phyloP scores from a whole-genome alignment of 1,284 basidiomycete species.

The Rhodotorula sp. region DNA sequence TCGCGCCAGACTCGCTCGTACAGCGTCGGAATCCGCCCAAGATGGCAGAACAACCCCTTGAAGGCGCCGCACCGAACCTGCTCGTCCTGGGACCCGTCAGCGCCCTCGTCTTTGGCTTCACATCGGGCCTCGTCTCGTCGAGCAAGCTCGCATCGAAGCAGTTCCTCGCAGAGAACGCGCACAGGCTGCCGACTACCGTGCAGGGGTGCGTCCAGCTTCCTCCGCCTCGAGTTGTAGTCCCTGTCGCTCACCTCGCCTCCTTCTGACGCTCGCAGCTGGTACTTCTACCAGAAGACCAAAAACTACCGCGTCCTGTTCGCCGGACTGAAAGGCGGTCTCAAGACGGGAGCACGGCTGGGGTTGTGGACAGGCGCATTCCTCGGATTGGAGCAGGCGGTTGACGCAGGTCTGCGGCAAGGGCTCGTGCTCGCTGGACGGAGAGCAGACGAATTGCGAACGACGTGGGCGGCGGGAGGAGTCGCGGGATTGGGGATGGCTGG shows the following conservation, averaged over 20 bases:
- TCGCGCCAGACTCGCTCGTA: not conserved
- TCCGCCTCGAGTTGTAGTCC: not conserved
- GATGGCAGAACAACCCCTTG: not conserved
- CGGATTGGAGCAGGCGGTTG: conserved; percentile 29
- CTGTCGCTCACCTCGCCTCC: not conserved
- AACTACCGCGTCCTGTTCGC: conserved; percentile 76
- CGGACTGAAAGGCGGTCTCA: conserved; percentile 64
- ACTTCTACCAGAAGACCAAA: conserved; percentile 88
- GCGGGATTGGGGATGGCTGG: conserved; percentile 31
- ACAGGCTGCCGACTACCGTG: conserved; percentile 72
- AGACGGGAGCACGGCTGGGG: conserved; percentile 60
- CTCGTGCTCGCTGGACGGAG: not conserved
- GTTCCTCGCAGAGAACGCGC: conserved; percentile 61
- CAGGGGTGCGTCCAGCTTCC: conserved; percentile 54
- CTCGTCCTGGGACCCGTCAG: conserved; percentile 37
- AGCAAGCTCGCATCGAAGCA: conserved; percentile 54
- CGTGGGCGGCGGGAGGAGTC: conserved; percentile 23
- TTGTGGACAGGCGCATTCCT: conserved; percentile 43
- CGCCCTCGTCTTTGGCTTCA: conserved; percentile 41
- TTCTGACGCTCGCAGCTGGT: conserved; percentile 56
- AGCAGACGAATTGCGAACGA: conserved; percentile 7
- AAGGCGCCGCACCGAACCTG: not conserved
- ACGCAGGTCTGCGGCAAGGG: not conserved
- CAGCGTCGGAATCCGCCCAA: no score
- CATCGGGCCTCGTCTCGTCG: conserved; percentile 40